Evolutionary conservation across 768 basidiomycete genomes (phyloP).

Genomic region (Naganishia antarctica): DNA sequence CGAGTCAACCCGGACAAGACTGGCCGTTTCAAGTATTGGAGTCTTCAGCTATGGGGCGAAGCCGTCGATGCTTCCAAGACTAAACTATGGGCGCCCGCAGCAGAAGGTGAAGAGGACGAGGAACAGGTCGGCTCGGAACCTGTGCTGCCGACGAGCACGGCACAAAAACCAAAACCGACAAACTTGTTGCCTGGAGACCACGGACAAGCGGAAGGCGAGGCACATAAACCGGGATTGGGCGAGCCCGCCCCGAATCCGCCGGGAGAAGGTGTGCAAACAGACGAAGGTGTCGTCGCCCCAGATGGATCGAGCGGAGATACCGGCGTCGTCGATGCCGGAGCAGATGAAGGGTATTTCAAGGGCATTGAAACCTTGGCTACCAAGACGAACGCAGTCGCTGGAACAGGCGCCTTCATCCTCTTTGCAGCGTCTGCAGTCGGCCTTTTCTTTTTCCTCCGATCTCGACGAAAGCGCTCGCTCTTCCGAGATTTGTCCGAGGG

Average conservation of each 20-base stretch:
- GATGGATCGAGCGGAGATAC: constrained; percentile 37
- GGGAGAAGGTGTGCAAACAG: neutral
- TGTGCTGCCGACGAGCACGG: constrained; percentile 52
- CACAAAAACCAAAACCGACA: constrained; percentile 76
- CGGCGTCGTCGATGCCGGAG: constrained; percentile 33
- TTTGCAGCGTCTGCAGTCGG: constrained; percentile 67
- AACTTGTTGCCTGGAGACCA: constrained; percentile 81
- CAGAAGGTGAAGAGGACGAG: constrained; percentile 49
- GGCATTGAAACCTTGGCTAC: constrained; percentile 49
- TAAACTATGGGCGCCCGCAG: constrained; percentile 54
- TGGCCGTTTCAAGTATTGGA: constrained; percentile 79
- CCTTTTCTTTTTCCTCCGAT: constrained; percentile 75
- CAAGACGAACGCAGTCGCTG: constrained; percentile 66
- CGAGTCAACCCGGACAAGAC: constrained; percentile 59
- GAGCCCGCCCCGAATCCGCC: constrained; percentile 28
- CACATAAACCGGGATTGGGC: constrained; percentile 58
- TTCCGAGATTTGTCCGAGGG: constrained; percentile 35
- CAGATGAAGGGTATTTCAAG: constrained; percentile 45
- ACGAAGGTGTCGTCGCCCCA: constrained; percentile 4
- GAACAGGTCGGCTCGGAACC: constrained; percentile 46
- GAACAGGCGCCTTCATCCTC: constrained; percentile 70
- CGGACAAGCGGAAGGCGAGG: constrained; percentile 71
- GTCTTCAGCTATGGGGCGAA: constrained; percentile 86
- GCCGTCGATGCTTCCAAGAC: constrained; percentile 67
- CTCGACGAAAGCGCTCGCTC: constrained; percentile 49